Base-by-base conservation (phyloP, 1,139 yeast genomes). In the Zygoascus meyerae region DNA sequence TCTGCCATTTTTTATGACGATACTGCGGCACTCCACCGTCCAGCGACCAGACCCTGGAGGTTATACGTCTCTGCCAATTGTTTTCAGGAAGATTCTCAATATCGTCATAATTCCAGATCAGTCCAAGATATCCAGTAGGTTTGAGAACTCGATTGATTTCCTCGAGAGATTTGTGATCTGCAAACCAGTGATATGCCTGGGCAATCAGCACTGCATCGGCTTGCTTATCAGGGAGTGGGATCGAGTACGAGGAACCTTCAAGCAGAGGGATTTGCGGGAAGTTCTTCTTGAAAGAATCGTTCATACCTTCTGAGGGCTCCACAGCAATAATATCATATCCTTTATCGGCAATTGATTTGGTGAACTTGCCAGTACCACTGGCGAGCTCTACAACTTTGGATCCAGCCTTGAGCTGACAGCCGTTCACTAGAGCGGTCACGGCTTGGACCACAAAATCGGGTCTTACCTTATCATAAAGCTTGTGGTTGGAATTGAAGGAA, bases 151-250 rank as follows among this genome's bases (percentile, higher is more conserved):
- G 66, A 35, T 66, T 56, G 29, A 81, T 60, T 57, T 81, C 86
- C 47, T 65, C 61, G 34, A 81, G 60, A 1, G 83, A 69, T 4
- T 65, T 69, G 2, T 54, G 48, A 55, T 78, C 81, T 12, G 80
- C 73, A 61, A 81, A 81, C 86, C 86, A 81, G 55, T 81, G 86
- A 61, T 77, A 81, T 0, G 79, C 86, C 55, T 81, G 86, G 0
- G 86, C 85, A 10, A 77, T 64, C n/a, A 79, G 64, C 1, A 81
- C 68, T 0, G 75, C 73, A 57, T 80, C 86, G 12, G 72, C 70
- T 14, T 61, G 56, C 48, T 71, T 77, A 1, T 66, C 67, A 1
- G 73, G 53, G 30, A 51, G 26, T 1, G 84, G 82, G n/a, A 79
- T 60, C 1, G 66, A 52, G 55, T 77, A 77, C 8, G 79, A 72